Evolutionary conservation across 441 rosid species (phyloP).

Genomic region (Mallotus repandus): DNA sequence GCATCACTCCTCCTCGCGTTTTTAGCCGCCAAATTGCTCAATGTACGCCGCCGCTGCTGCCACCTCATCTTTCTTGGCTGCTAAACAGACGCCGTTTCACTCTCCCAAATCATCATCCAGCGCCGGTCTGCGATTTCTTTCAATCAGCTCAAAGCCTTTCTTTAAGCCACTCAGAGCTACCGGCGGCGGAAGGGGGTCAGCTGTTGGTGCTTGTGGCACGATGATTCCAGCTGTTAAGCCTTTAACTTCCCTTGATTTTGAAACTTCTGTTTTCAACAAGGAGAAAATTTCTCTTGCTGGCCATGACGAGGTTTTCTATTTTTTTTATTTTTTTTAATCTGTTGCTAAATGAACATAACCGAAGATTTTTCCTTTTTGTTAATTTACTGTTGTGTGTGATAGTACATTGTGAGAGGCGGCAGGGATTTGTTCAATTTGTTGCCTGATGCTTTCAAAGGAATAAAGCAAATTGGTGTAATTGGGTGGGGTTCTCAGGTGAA

Average conservation of each 20-base stretch:
- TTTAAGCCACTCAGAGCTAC: slow-evolving; percentile 9
- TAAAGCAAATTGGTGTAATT: slow-evolving; percentile 89
- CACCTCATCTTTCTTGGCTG: no score
- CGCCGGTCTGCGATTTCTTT: not conserved
- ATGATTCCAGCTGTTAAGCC: slow-evolving; percentile 23
- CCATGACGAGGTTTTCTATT: slow-evolving; percentile 59
- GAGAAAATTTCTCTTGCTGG: slow-evolving; percentile 74
- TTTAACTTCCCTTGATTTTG: slow-evolving; percentile 49
- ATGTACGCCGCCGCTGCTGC: no score
- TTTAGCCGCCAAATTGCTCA: no score
- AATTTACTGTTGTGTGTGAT: not conserved
- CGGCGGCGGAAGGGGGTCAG: slow-evolving; percentile 16
- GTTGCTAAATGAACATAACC: no score
- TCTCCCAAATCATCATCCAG: not conserved
- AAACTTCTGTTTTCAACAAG: slow-evolving; percentile 63
- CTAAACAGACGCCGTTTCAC: not conserved
- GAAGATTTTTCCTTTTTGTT: not conserved
- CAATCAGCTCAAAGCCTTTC: not conserved
- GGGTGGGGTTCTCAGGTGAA: slow-evolving; percentile 94
- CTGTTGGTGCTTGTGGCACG: slow-evolving; percentile 27
- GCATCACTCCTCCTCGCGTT: no score
- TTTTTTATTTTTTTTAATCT: no score
- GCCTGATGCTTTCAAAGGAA: slow-evolving; percentile 80
- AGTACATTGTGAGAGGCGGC: slow-evolving; percentile 74
- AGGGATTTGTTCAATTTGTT: slow-evolving; percentile 76